phyloP scores from a whole-genome alignment of 2,329 filamentous ascomycete genomes.

The Pseudofabraea citricarpa region DNA sequence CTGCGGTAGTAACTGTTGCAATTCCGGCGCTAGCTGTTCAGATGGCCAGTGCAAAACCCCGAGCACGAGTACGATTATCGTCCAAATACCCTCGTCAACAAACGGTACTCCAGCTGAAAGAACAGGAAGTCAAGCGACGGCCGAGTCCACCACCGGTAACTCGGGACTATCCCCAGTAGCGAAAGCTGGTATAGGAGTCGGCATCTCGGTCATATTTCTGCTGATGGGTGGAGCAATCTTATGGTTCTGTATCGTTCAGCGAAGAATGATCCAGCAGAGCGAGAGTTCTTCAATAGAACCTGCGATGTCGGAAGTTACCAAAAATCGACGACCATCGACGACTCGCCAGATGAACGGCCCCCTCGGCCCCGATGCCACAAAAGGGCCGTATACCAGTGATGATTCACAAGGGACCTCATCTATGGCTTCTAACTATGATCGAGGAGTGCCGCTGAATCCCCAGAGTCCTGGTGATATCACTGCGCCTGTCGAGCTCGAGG shows the following conservation, averaged over 20 bases:
- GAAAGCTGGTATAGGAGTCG: slow-evolving; percentile 53
- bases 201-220: slow-evolving; percentile 40
- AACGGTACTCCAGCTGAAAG: slow-evolving; percentile 25
- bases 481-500: slow-evolving; percentile 51
- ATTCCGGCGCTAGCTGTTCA: too few species aligned
- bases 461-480: slow-evolving; percentile 45
- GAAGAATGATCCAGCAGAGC: slow-evolving; percentile 23
- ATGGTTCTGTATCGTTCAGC: slow-evolving; percentile 43
- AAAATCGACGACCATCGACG: slow-evolving; percentile 2
- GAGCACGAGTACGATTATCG: too few species aligned
- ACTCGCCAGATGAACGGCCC: slow-evolving; percentile 17
- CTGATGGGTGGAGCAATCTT: slow-evolving; percentile 37
- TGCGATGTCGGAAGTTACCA: slow-evolving; percentile 12
- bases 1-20: too few species aligned
- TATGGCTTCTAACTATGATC: slow-evolving; percentile 27
- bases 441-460: slow-evolving; percentile 39
- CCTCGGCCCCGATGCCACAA: slow-evolving; percentile 31
- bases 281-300: slow-evolving; percentile 7
- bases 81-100: too few species aligned
- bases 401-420: slow-evolving; percentile 21
- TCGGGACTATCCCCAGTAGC: slow-evolving; percentile 41
- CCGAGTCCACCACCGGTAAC: slow-evolving; percentile 4
- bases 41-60: too few species aligned
- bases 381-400: slow-evolving; percentile 36
- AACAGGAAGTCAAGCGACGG: too few species aligned